Conservation (phyloP, 495 filamentous ascomycete genomes). For the Aspergillus sparsus region DNA sequence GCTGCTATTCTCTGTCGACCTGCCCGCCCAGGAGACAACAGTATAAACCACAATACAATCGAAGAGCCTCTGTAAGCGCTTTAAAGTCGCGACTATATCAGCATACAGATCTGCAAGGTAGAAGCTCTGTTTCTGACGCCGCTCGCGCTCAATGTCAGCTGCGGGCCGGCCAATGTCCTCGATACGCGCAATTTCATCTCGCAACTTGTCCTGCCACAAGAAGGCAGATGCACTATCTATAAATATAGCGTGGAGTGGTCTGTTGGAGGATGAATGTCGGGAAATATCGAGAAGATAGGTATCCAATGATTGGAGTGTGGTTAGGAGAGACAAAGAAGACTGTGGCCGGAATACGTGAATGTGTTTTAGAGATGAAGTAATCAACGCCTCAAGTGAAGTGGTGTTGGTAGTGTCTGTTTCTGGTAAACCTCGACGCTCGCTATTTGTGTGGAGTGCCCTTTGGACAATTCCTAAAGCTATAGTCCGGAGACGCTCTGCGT, state of each 20-base stretch:
- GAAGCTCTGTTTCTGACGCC: constrained; percentile 34
- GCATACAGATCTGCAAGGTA: constrained; percentile 38
- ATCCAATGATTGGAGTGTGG: constrained; percentile 51
- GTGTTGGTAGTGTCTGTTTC: constrained; percentile 15
- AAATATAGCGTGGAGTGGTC: constrained; percentile 51
- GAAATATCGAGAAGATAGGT: constrained; percentile 52
- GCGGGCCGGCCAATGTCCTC: constrained; percentile 39
- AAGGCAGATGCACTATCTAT: constrained; percentile 60
- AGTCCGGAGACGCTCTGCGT: constrained; percentile 54
- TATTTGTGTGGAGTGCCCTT: constrained; percentile 7
- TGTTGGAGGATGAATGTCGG: constrained; percentile 49
- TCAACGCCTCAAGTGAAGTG: constrained; percentile 29
- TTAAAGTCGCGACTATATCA: constrained; percentile 37
- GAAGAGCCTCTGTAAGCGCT: constrained; percentile 38
- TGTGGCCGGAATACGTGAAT: constrained; percentile 59
- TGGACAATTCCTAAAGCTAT: constrained; percentile 36
- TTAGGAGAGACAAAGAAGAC: constrained; percentile 51
- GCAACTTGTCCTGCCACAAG: constrained; percentile 56
- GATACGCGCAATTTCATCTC: constrained; percentile 46
- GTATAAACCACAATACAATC: constrained; percentile 46
- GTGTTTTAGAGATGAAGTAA: constrained; percentile 44
- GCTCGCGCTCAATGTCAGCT: constrained; percentile 35
- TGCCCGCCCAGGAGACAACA: constrained; percentile 23
- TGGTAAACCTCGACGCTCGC: neutral
- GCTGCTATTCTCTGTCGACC: constrained; percentile 12